Evolutionary conservation across 805 yeast species (phyloP).

Genomic region (Yamadazyma tumulicola): DNA sequence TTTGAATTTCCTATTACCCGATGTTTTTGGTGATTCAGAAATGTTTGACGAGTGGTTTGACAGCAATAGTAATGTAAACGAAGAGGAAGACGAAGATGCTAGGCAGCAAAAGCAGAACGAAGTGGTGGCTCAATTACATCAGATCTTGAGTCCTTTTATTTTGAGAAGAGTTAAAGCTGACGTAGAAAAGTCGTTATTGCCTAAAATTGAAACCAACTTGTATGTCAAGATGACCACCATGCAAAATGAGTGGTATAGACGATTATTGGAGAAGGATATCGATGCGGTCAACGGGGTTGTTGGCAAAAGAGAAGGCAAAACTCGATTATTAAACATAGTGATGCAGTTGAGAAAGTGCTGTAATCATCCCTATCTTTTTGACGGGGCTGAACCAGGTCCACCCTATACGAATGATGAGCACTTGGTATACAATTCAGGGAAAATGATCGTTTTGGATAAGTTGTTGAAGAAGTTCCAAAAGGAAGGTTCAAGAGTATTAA

Average conservation of each 20-base stretch:
- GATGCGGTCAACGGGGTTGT: conserved; percentile 95
- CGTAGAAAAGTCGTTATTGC: conserved; percentile 85
- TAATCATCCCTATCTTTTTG: conserved; percentile 94
- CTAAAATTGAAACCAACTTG: conserved; percentile 85
- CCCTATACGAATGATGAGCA: conserved; percentile 96
- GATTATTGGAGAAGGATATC: conserved; percentile 83
- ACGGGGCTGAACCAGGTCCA: conserved; percentile 99
- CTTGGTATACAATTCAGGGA: conserved; percentile 83
- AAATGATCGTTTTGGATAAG: conserved; percentile 85
- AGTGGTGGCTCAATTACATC: conserved; percentile 84
- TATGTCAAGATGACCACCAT: conserved; percentile 94
- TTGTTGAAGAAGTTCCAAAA: conserved; percentile 65
- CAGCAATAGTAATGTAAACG: conserved; percentile 36
- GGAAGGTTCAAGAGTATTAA: conserved; percentile 85
- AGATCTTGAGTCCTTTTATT: conserved; percentile 82
- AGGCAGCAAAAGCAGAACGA: conserved; percentile 58
- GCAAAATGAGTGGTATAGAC: conserved; percentile 92
- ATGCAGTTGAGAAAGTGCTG: conserved; percentile 97
- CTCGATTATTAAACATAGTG: conserved; percentile 85
- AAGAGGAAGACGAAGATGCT: conserved; percentile 18
- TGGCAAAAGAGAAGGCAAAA: conserved; percentile 92
- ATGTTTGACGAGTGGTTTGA: conserved; percentile 94
- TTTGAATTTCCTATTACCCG: conserved; percentile 85
- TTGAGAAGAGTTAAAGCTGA: conserved; percentile 88
- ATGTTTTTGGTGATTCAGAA: conserved; percentile 88